These are phyloP conservation scores for Aspergillus baeticus DNA, from an alignment of 495 filamentous ascomycete species.

Conservation along the genomic window DNA sequence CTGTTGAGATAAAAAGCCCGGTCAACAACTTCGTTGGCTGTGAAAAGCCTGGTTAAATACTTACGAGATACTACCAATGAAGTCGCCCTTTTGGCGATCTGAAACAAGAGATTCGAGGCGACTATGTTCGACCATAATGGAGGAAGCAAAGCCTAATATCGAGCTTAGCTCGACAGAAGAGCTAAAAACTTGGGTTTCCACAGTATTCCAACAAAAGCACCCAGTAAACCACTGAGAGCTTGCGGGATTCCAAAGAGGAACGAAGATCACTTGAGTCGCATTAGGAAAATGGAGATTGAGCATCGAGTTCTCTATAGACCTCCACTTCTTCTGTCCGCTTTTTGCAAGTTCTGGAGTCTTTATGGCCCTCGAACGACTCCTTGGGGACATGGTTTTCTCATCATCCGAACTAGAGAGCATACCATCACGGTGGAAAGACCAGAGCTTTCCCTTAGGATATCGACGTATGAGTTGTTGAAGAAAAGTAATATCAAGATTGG, in stretches of 20 bases:
- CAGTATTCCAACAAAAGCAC: constrained; percentile 60
- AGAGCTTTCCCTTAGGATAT: constrained; percentile 63
- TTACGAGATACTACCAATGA: constrained; percentile 70
- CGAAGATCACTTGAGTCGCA: constrained; percentile 45
- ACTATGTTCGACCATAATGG: constrained; percentile 66
- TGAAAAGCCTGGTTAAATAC: constrained; percentile 25
- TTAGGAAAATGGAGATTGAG: constrained; percentile 47
- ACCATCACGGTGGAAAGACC: constrained; percentile 59
- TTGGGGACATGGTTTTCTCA: constrained; percentile 28
- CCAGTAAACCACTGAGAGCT: constrained; percentile 68
- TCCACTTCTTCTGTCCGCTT: constrained; percentile 37
- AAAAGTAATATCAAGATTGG: constrained; percentile 39
- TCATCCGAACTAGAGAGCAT: constrained; percentile 43
- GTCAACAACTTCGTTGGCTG: constrained; percentile 18
- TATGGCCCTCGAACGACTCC: constrained; percentile 12
- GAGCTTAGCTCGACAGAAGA: constrained; percentile 46
- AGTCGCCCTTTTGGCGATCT: constrained; percentile 67
- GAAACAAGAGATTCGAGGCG: constrained; percentile 58
- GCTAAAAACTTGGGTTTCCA: constrained; percentile 42
- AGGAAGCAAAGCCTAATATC: constrained; percentile 63
- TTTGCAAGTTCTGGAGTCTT: constrained; percentile 33
- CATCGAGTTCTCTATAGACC: constrained; percentile 38
- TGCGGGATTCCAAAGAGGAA: constrained; percentile 70
- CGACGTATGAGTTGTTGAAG: constrained; percentile 53
- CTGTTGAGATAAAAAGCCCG: constrained; percentile 19